Evolutionary conservation across 2,329 filamentous ascomycete species (phyloP).

Genomic region (Fusarium begoniae): DNA sequence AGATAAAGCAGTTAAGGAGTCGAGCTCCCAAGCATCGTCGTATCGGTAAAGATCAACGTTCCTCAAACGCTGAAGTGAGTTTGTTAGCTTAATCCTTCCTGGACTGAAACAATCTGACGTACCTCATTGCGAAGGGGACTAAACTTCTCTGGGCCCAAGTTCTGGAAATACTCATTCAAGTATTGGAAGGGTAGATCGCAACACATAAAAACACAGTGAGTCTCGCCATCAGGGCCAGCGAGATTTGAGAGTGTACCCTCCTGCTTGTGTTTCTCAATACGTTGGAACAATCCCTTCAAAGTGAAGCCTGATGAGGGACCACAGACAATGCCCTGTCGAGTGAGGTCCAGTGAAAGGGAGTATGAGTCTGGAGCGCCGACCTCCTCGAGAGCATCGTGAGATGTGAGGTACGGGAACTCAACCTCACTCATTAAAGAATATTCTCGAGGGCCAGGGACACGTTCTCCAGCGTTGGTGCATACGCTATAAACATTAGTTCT

Average conservation of each 20-base stretch:
- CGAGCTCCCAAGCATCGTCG: slow-evolving; percentile 63
- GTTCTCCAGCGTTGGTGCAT: slow-evolving; percentile 65
- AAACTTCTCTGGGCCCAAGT: slow-evolving; percentile 59
- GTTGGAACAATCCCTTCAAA: slow-evolving; percentile 60
- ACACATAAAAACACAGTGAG: slow-evolving; percentile 67
- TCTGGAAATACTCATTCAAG: slow-evolving; percentile 66
- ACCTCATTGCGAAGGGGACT: slow-evolving; percentile 56
- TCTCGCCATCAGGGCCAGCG: slow-evolving; percentile 55
- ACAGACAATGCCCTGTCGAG: slow-evolving; percentile 66
- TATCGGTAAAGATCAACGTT: slow-evolving; percentile 63
- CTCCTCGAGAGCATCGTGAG: slow-evolving; percentile 64
- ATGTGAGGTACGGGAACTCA: slow-evolving; percentile 64
- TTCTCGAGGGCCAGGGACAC: slow-evolving; percentile 66
- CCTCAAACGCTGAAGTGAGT: slow-evolving; percentile 54
- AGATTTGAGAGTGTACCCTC: slow-evolving; percentile 56
- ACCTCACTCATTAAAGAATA: slow-evolving; percentile 60
- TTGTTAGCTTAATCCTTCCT: slow-evolving; percentile 22
- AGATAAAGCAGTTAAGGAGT: slow-evolving; percentile 51
- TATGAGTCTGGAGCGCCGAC: slow-evolving; percentile 65
- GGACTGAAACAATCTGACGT: not conserved
- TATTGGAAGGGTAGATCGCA: slow-evolving; percentile 72
- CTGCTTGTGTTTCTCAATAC: slow-evolving; percentile 58
- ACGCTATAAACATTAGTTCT: slow-evolving; percentile 52
- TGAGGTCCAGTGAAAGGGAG: slow-evolving; percentile 62
- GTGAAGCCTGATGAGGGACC: slow-evolving; percentile 70